A percentile compares a stretch with the other conserved stretches of the same genome.
phyloP scores from a whole-genome alignment of 352 stramenopile species.

The Phytophthora aleatoria region DNA sequence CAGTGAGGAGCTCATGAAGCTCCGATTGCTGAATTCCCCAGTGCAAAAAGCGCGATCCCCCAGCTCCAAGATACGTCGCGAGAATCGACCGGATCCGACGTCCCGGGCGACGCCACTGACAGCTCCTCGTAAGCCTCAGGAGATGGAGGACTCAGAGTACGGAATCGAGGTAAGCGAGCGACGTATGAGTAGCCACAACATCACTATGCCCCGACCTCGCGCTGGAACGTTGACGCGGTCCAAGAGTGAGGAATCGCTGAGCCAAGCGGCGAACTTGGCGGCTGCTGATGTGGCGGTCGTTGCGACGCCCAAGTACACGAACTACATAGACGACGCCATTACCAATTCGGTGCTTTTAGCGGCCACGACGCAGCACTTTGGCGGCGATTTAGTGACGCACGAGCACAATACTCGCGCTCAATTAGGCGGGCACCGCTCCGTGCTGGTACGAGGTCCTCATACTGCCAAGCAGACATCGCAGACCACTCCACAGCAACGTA shows the following conservation, averaged over 20 bases:
- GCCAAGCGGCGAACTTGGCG: conserved; percentile 21
- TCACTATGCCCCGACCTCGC: conserved; percentile 40
- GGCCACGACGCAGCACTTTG: conserved; percentile 86
- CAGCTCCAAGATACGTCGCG: conserved; percentile 15
- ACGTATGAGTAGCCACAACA: conserved; percentile 36
- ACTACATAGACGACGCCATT: conserved; percentile 72
- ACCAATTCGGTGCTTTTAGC: conserved; percentile 75
- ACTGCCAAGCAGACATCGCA: conserved; percentile 40
- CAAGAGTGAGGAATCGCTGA: conserved; percentile 75
- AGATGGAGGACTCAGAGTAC: conserved; percentile 74
- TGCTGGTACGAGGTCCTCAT: conserved; percentile 48
- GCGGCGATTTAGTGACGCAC: conserved; percentile 79
- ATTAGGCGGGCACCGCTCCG: conserved; percentile 72
- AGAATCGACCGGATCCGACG: conserved; percentile 31
- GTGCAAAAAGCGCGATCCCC: conserved; percentile 40
- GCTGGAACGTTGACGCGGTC: conserved; percentile 69
- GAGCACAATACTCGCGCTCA: conserved; percentile 77
- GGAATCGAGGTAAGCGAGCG: conserved; percentile 58
- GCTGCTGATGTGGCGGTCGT: conserved; percentile 20
- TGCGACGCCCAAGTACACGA: conserved; percentile 66
- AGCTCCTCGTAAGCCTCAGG: conserved; percentile 50
- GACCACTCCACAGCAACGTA: conserved; percentile 40
- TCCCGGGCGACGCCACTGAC: conserved; percentile 32
- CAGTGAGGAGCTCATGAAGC: conserved; percentile 63
- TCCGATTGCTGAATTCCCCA: conserved; percentile 59